Conservation (phyloP, 495 filamentous ascomycete species). For the Terfezia boudieri region DNA sequence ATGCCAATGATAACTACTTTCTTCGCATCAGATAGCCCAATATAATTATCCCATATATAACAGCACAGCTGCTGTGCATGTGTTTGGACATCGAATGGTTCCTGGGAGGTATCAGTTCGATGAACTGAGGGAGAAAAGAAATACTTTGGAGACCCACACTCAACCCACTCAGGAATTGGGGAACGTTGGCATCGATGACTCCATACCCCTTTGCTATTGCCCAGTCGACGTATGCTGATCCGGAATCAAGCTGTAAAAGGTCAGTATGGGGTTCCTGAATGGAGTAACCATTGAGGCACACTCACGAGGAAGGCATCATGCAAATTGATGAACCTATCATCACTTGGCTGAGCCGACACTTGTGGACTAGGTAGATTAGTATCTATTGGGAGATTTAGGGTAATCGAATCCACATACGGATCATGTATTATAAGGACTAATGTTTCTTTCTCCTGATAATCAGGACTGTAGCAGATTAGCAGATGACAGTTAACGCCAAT, state of each 20-base stretch:
- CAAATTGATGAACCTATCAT: not conserved
- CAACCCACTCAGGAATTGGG: constrained; percentile 37
- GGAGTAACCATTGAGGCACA: not conserved
- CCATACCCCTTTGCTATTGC: constrained; percentile 46
- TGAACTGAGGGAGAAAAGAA: not conserved
- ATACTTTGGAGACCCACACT: constrained; percentile 24
- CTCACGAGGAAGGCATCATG: not conserved
- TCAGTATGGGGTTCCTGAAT: constrained; percentile 22
- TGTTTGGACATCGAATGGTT: constrained; percentile 25
- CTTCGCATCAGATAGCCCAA: constrained; percentile 49
- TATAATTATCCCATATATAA: constrained; percentile 95
- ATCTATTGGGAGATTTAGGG: too few relatives aligned
- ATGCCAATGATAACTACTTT: constrained; percentile 68
- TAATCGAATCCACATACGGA: constrained; percentile 14
- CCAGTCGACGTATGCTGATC: constrained; percentile 65
- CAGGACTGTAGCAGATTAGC: constrained; percentile 5
- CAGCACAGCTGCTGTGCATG: constrained; percentile 47
- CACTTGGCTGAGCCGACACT: not conserved
- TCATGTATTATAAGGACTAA: constrained; percentile 22
- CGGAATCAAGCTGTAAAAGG: constrained; percentile 42
- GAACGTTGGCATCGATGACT: constrained; percentile 77
- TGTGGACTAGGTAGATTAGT: not conserved
- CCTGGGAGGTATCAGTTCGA: constrained; percentile 22
- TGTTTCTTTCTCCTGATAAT: constrained; percentile 15
- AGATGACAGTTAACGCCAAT: not conserved